phyloP scores from a whole-genome alignment of 495 filamentous ascomycete genomes.

The Penicillium desertorum region DNA sequence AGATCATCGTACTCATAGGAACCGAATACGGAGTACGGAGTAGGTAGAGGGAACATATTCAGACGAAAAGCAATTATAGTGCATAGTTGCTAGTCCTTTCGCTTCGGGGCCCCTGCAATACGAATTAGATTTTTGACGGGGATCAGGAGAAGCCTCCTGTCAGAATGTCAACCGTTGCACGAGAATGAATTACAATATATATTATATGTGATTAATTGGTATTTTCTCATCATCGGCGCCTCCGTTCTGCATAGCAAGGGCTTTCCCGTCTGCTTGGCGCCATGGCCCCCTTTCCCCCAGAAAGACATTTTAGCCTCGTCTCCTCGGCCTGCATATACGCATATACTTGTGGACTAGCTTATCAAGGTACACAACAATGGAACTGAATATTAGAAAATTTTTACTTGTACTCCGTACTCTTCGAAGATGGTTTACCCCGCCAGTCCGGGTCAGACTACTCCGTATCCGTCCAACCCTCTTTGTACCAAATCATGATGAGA shows the following conservation, averaged over 20 bases:
- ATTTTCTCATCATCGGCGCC: constrained; percentile 9
- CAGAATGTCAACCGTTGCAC: constrained; percentile 7
- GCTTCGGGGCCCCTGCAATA: neutral
- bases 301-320: constrained; percentile 2
- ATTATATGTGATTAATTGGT: neutral
- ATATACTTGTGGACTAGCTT: neutral
- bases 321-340: neutral
- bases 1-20: neutral
- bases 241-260: constrained; percentile 7
- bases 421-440: neutral
- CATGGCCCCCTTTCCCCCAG: constrained; percentile 5
- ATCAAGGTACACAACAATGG: neutral
- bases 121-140: neutral
- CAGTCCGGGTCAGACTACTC: neutral
- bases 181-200: neutral
- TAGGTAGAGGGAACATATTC: neutral
- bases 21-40: too few species aligned
- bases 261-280: neutral
- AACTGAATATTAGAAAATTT: neutral
- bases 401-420: neutral
- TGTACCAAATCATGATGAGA: neutral
- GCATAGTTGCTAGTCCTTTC: neutral
- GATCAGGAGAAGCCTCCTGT: constrained; percentile 1
- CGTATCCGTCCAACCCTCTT: neutral
- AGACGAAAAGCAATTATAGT: constrained; percentile 5